Evolutionary conservation across 306 rosid genomes (phyloP).

Genomic region (Acacia acuminata): DNA sequence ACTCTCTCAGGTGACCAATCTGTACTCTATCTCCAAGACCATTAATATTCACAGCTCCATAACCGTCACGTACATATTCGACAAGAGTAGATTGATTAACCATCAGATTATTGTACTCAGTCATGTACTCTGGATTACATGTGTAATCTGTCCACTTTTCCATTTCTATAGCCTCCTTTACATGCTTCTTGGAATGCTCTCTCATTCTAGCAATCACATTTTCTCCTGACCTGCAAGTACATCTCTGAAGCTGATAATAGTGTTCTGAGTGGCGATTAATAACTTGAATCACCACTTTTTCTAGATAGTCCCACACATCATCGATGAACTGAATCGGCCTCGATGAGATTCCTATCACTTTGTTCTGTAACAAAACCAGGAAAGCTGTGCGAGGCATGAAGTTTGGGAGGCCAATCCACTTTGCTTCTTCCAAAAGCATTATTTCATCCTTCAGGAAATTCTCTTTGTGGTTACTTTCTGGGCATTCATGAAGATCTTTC

Average conservation of each 20-base stretch:
- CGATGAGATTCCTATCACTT: not conserved
- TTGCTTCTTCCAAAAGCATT: not conserved
- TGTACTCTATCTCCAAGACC: slow-evolving; percentile 8
- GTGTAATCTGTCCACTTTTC: slow-evolving; percentile 55
- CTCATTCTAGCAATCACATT: slow-evolving; percentile 11
- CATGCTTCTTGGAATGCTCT: slow-evolving; percentile 28
- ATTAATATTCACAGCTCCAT: not conserved
- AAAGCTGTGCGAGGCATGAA: not conserved
- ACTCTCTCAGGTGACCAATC: slow-evolving; percentile 19
- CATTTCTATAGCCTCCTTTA: slow-evolving; percentile 47
- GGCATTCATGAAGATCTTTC: not conserved
- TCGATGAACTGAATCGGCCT: not conserved
- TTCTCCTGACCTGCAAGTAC: not conserved
- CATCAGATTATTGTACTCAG: slow-evolving; percentile 36
- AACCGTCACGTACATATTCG: not conserved
- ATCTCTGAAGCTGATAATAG: not conserved
- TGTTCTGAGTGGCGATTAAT: not conserved
- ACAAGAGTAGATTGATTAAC: slow-evolving; percentile 27
- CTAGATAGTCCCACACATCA: not conserved
- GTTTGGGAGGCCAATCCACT: not conserved
- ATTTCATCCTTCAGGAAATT: not conserved
- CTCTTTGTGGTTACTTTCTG: not conserved
- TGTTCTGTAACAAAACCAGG: not conserved
- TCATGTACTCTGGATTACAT: slow-evolving; percentile 35
- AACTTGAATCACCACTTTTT: not conserved